Conservation (phyloP, 2,329 filamentous ascomycete genomes). For the Arthroderma sp. region DNA sequence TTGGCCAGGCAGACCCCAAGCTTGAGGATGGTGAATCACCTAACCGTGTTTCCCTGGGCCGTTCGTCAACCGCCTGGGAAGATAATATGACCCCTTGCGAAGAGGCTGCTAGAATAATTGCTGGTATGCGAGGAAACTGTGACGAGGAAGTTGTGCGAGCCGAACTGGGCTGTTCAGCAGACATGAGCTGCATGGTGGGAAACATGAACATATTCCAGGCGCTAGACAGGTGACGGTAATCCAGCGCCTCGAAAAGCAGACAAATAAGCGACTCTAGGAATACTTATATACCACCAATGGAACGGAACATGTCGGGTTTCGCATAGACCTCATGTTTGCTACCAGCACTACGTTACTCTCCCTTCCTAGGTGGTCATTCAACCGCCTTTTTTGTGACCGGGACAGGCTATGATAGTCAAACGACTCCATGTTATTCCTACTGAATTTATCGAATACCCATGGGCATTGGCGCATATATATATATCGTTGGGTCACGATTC, state of each 20-base stretch:
- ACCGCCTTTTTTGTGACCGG: too few species aligned
- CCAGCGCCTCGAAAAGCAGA: not conserved
- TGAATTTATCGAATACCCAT: too few species aligned
- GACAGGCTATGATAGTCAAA: too few species aligned
- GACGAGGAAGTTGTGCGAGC: constrained; percentile 12
- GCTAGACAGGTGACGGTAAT: constrained; percentile 11
- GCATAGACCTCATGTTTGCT: too few species aligned
- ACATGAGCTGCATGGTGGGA: constrained; percentile 13
- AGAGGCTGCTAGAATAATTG: constrained; percentile 17
- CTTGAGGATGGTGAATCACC: not conserved
- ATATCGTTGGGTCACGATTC: too few species aligned
- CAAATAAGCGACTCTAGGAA: not conserved
- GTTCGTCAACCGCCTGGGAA: not conserved
- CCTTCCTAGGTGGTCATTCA: too few species aligned
- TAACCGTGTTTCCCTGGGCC: not conserved
- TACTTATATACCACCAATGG: not conserved
- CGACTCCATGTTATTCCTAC: too few species aligned
- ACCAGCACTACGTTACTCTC: too few species aligned
- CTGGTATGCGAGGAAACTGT: constrained; percentile 14
- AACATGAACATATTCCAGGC: constrained; percentile 16
- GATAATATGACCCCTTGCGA: constrained; percentile 14
- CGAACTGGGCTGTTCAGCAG: constrained; percentile 16
- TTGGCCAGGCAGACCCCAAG: not conserved
- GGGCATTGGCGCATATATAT: too few species aligned
- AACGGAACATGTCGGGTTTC: not conserved